These are phyloP conservation scores for Paecilomyces fulvus DNA, from an alignment of 2,329 filamentous ascomycete species.

Conservation along the genomic window DNA sequence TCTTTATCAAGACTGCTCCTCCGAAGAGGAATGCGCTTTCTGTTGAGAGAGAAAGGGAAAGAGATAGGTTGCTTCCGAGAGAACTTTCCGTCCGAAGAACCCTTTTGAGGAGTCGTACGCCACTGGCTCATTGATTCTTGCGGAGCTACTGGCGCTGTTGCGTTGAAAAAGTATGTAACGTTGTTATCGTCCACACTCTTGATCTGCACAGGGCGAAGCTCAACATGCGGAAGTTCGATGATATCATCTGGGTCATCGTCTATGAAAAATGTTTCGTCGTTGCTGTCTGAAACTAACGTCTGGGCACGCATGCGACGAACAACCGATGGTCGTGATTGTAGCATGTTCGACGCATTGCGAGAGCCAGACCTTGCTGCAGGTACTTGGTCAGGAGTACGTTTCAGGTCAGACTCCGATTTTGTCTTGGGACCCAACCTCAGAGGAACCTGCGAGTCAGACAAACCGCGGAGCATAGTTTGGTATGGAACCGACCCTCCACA, in stretches of 20 bases:
- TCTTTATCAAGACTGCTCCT: constrained; percentile 9
- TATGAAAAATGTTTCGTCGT: constrained; percentile 11
- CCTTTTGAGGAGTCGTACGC: background rate
- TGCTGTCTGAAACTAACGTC: constrained; percentile 14
- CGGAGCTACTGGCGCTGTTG: constrained; percentile 16
- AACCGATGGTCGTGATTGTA: background rate
- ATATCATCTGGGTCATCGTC: constrained; percentile 28
- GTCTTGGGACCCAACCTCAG: constrained; percentile 5
- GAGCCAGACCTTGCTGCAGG: constrained; percentile 3
- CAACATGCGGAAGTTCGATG: constrained; percentile 20
- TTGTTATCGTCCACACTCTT: constrained; percentile 27
- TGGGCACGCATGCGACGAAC: constrained; percentile 15
- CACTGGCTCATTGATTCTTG: constrained; percentile 9
- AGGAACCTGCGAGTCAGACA: background rate
- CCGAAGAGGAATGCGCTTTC: constrained; percentile 8
- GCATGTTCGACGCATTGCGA: background rate
- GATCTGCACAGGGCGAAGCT: constrained; percentile 17
- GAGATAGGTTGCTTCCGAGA: background rate
- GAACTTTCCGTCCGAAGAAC: background rate
- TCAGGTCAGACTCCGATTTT: constrained; percentile 7
- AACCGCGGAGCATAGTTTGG: background rate
- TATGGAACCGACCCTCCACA: background rate
- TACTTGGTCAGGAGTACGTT: constrained; percentile 23
- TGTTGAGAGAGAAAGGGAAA: background rate
- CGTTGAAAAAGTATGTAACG: constrained; percentile 22